Conservation (phyloP, 1,284 basidiomycete species). For the Wallemia mellicola region DNA sequence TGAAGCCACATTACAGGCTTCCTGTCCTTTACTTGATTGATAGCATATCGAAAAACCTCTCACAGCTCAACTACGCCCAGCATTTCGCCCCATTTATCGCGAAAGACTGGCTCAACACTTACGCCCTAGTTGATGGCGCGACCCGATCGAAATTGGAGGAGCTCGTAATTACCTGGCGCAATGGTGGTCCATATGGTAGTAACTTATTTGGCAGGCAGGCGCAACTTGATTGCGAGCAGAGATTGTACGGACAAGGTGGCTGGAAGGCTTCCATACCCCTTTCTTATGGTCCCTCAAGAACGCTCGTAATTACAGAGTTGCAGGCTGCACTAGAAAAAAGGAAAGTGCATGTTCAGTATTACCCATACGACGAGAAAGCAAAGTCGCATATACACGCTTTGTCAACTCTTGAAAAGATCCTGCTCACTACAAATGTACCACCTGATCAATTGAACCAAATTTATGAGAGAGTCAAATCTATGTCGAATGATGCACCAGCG, state of each 20-base stretch:
- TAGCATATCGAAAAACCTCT: constrained; percentile 83
- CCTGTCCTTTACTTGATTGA: constrained; percentile 86
- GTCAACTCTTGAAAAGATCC: not conserved
- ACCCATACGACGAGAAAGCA: not conserved
- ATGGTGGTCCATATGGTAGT: constrained; percentile 40
- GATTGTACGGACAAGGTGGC: constrained; percentile 4
- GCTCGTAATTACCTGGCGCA: constrained; percentile 74
- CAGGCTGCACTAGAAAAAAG: not conserved
- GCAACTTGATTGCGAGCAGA: constrained; percentile 19
- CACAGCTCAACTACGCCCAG: constrained; percentile 46
- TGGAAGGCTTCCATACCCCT: not conserved
- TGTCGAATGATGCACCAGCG: not conserved
- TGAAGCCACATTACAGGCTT: constrained; percentile 68
- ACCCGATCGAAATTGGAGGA: constrained; percentile 84
- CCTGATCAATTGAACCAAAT: not conserved
- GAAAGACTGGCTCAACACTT: constrained; percentile 50
- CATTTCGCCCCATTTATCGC: constrained; percentile 41
- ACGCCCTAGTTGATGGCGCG: constrained; percentile 44
- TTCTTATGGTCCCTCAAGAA: not conserved
- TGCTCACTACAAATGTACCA: not conserved
- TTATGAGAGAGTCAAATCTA: not conserved
- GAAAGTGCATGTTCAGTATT: not conserved
- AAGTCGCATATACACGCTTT: not conserved
- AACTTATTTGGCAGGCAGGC: constrained; percentile 49
- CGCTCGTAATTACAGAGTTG: not conserved